Conservation (phyloP, 106 monocot species). For the Narthecium ossifragum region DNA sequence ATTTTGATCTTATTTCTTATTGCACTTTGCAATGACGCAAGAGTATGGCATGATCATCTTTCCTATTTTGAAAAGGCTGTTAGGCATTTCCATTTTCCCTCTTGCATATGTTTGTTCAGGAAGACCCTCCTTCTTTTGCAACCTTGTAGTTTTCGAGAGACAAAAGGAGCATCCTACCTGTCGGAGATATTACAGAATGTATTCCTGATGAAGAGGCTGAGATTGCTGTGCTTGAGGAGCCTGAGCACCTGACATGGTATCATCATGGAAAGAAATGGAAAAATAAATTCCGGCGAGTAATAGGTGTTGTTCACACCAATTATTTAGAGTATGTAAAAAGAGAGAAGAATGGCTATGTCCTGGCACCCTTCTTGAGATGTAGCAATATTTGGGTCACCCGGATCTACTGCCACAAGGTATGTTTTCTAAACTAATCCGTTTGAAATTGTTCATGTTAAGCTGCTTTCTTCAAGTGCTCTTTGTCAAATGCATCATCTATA, state of each 20-base stretch:
- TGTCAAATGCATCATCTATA: no score
- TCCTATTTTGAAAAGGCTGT: neutral
- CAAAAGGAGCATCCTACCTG: constrained; percentile 74
- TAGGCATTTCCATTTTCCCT: neutral
- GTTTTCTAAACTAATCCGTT: neutral
- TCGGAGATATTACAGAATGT: constrained; percentile 73
- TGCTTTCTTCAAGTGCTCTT: no score
- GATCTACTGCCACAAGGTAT: constrained; percentile 90
- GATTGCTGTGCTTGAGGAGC: constrained; percentile 88
- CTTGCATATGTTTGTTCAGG: neutral
- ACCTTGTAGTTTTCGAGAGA: constrained; percentile 61
- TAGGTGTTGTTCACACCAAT: constrained; percentile 89
- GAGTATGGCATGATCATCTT: no score
- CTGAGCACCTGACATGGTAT: constrained; percentile 93
- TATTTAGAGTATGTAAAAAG: constrained; percentile 93
- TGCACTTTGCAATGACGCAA: no score
- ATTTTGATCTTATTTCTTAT: no score
- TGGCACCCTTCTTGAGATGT: constrained; percentile 59
- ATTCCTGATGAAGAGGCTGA: constrained; percentile 76
- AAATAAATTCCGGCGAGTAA: constrained; percentile 66
- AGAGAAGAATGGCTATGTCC: constrained; percentile 61
- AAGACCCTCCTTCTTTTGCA: neutral
- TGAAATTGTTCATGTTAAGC: no score
- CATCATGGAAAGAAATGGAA: constrained; percentile 95
- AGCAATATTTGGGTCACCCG: constrained; percentile 75